A percentile compares a stretch with the other conserved stretches of the same genome.
These are phyloP conservation scores for Inga leiocalycina DNA, from an alignment of 306 rosid genomes.

Conservation along the genomic window DNA sequence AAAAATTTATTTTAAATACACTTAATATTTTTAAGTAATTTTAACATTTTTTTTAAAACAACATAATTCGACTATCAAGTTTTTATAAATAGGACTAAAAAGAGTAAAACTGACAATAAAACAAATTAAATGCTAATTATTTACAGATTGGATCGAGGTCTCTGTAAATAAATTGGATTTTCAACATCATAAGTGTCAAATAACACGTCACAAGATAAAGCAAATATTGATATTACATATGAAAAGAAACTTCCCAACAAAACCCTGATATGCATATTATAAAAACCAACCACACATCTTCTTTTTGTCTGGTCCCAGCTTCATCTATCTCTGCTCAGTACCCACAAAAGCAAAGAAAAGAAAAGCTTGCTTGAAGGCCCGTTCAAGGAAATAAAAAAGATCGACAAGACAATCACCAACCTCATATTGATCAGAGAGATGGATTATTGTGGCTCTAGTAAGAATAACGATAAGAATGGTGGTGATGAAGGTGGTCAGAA, in stretches of 20 bases:
- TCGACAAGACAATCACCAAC: slow-evolving; percentile 15
- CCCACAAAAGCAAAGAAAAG: slow-evolving; percentile 32
- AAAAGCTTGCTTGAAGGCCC: slow-evolving; percentile 14
- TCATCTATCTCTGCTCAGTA: background rate
- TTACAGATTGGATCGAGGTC: background rate
- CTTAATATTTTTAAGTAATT: too few relatives aligned
- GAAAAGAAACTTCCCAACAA: background rate
- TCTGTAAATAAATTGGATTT: background rate
- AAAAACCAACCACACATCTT: background rate
- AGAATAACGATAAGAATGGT: background rate
- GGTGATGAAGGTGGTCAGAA: background rate
- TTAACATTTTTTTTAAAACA: too few relatives aligned
- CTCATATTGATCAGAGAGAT: slow-evolving; percentile 12
- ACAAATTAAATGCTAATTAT: too few relatives aligned
- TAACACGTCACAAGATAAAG: background rate
- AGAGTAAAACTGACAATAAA: too few relatives aligned
- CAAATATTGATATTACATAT: background rate
- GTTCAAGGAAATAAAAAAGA: slow-evolving; percentile 24
- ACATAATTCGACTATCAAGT: too few relatives aligned
- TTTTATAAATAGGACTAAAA: fast-evolving
- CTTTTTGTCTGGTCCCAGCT: background rate
- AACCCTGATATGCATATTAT: background rate
- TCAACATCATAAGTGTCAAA: background rate
- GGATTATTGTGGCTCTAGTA: slow-evolving; percentile 34
- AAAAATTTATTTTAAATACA: too few relatives aligned